phyloP scores from a whole-genome alignment of 441 rosid genomes.

The Erysimum pusillum region DNA sequence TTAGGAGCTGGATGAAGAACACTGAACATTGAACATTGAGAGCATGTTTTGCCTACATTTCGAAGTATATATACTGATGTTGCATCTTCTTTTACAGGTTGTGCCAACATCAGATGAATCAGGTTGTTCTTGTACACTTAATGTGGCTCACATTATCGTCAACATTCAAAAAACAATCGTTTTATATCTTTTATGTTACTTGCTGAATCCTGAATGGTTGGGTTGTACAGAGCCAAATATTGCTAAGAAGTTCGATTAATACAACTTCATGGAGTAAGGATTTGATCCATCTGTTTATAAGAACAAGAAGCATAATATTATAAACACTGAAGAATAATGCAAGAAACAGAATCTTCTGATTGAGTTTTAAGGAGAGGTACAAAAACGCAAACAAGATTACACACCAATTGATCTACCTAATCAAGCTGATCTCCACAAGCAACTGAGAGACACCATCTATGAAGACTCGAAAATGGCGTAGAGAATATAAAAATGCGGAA shows the following conservation, averaged over 20 bases:
- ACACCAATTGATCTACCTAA: slow-evolving; percentile 3
- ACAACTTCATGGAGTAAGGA: background rate
- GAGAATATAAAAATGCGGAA: background rate
- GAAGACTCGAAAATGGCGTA: background rate
- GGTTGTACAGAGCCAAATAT: background rate
- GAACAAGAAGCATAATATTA: background rate
- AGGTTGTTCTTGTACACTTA: no score
- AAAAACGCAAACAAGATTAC: slow-evolving; percentile 8
- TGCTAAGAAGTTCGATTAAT: slow-evolving; percentile 3
- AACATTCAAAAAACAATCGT: background rate
- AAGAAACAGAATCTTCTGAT: slow-evolving; percentile 17
- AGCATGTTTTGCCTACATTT: no score
- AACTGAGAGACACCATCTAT: slow-evolving; percentile 1
- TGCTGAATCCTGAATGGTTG: background rate
- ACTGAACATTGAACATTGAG: no score
- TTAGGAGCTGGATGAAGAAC: no score
- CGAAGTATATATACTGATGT: no score
- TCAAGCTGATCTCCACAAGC: background rate
- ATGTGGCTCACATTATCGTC: background rate
- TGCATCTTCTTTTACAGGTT: no score
- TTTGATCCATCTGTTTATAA: background rate
- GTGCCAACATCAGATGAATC: no score
- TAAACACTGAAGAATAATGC: background rate
- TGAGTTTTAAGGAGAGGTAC: background rate
- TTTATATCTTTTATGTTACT: background rate